These are phyloP conservation scores for Vaccinium darrowii DNA, from an alignment of 148 eudicot species.

Conservation along the genomic window DNA sequence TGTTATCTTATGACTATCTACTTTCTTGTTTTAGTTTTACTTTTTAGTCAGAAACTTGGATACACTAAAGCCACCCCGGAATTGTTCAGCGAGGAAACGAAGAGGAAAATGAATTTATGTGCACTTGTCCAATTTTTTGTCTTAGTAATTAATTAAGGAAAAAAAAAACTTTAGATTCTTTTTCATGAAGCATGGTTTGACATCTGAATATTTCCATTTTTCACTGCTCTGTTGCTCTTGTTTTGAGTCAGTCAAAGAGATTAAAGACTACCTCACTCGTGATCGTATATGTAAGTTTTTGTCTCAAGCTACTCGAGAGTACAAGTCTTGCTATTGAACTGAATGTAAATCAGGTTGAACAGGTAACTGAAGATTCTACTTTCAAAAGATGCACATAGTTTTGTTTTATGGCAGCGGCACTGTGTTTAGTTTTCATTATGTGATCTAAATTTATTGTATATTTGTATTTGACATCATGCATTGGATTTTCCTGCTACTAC, in stretches of 20 bases:
- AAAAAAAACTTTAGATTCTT: neutral
- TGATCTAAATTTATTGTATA: neutral
- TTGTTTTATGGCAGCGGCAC: neutral
- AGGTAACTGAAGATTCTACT: neutral
- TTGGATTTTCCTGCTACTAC: neutral
- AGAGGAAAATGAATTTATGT: neutral
- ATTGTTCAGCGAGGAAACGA: neutral
- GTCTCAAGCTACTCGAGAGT: neutral
- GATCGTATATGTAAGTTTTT: neutral
- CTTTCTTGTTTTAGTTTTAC: neutral
- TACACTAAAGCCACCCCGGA: neutral
- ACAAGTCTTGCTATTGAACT: neutral
- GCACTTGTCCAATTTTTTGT: neutral
- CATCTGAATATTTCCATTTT: neutral
- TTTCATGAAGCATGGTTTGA: slow-evolving; percentile 1
- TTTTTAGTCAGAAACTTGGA: neutral
- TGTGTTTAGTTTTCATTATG: neutral
- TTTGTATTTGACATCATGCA: neutral
- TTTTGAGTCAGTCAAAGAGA: neutral
- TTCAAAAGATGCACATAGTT: neutral
- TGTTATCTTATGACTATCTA: neutral
- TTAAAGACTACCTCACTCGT: neutral
- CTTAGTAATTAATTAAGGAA: neutral
- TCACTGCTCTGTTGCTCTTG: slow-evolving; percentile 1
- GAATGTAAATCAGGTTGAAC: neutral